Conservation (phyloP, 257 asterid genomes). For the Craterostigma plantagineum region DNA sequence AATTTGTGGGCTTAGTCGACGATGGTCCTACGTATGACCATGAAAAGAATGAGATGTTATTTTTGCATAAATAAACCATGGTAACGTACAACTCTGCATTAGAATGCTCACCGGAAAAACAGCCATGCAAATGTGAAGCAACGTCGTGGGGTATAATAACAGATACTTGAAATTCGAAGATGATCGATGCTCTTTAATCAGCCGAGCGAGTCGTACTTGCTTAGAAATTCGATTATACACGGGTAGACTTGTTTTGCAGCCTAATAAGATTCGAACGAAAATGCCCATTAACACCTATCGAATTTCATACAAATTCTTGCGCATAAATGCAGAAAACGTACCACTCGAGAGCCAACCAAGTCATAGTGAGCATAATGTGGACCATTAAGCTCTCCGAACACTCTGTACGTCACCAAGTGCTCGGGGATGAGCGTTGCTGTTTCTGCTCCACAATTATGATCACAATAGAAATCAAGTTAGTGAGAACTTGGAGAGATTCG, state of each 20-base stretch:
- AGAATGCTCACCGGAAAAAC: too few relatives aligned
- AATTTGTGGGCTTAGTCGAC: too few relatives aligned
- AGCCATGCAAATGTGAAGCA: too few relatives aligned
- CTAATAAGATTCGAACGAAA: too few relatives aligned
- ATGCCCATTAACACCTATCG: too few relatives aligned
- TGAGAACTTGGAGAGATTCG: not conserved
- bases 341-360: conserved; percentile 86
- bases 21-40: too few relatives aligned
- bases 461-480: conserved; percentile 6
- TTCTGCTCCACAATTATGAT: conserved; percentile 20
- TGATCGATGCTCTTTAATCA: too few relatives aligned
- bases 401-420: conserved; percentile 59
- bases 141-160: too few relatives aligned
- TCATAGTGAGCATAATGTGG: conserved; percentile 98
- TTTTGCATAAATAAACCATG: too few relatives aligned
- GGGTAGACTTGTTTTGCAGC: conserved; percentile 35
- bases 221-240: conserved; percentile 49
- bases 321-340: conserved; percentile 14
- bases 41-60: too few relatives aligned
- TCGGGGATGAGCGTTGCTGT: conserved; percentile 63
- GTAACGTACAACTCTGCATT: too few relatives aligned
- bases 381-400: conserved; percentile 63
- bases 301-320: not conserved
- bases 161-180: too few relatives aligned
- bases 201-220: conserved; percentile 27